phyloP scores from a whole-genome alignment of 2,329 filamentous ascomycete genomes.

The Penicillium occitanis region DNA sequence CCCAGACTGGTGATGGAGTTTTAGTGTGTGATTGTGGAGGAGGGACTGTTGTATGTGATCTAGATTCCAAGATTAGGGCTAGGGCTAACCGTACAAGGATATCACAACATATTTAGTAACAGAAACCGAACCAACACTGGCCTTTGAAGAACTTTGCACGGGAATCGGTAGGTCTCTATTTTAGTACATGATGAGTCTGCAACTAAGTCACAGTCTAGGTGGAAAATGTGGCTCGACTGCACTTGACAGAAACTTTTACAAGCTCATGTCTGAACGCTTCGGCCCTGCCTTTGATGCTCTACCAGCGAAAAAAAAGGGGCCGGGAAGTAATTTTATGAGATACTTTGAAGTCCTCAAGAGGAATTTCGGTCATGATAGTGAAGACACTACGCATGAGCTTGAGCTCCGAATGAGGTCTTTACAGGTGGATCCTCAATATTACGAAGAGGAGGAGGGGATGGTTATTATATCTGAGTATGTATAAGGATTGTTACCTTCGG shows the following conservation, averaged over 20 bases:
- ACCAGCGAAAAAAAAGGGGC: constrained; percentile 26
- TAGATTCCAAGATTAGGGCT: not conserved
- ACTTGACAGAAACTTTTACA: constrained; percentile 36
- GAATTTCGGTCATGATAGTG: constrained; percentile 27
- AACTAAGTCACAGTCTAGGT: constrained; percentile 22
- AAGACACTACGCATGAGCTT: not conserved
- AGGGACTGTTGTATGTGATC: constrained; percentile 27
- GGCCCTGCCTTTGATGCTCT: constrained; percentile 31
- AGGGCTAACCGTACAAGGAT: constrained; percentile 20
- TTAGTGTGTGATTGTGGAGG: constrained; percentile 33
- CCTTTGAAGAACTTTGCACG: constrained; percentile 23
- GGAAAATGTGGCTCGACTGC: constrained; percentile 37
- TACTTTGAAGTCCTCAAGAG: constrained; percentile 35
- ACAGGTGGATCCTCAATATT: constrained; percentile 2
- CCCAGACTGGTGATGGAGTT: constrained; percentile 23
- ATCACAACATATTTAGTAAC: constrained; percentile 28
- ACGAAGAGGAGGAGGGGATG: not conserved
- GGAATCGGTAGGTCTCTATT: constrained; percentile 11
- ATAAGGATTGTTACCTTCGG: too few species aligned
- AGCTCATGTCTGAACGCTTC: constrained; percentile 32
- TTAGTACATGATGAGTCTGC: not conserved
- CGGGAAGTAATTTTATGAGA: constrained; percentile 37
- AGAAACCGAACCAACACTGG: constrained; percentile 17
- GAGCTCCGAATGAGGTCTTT: not conserved
- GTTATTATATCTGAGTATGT: constrained; percentile 13